Evolutionary conservation across 225 moss, liverwort and hornwort species (phyloP).

Genomic region (Rhytidiadelphus loreus): DNA sequence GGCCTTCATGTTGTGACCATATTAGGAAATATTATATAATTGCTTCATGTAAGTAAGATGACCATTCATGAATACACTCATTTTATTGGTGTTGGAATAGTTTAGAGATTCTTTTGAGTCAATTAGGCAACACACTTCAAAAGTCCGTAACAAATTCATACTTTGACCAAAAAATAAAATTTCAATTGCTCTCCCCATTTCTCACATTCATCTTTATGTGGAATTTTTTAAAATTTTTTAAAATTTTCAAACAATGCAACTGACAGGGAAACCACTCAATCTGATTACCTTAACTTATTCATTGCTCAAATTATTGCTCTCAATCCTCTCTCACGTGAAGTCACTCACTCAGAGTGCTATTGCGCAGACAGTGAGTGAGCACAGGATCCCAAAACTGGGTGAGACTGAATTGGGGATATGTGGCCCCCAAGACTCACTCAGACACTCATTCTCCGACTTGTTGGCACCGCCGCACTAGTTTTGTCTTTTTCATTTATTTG

Average conservation of each 20-base stretch:
- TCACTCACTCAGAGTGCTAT: background rate
- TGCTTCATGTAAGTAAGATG: background rate
- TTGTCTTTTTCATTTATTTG: background rate
- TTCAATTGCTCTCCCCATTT: background rate
- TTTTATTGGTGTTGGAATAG: background rate
- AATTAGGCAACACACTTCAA: accelerated
- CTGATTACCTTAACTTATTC: background rate
- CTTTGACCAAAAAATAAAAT: background rate
- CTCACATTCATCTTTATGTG: background rate
- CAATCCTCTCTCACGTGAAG: background rate
- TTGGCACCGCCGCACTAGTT: background rate
- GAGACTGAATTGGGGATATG: background rate
- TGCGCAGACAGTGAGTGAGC: background rate
- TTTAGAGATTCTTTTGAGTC: background rate
- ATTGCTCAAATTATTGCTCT: background rate
- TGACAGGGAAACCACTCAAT: background rate
- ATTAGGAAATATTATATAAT: accelerated
- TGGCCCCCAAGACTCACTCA: background rate
- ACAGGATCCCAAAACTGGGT: background rate
- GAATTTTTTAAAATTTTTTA: too few species aligned
- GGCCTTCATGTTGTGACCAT: background rate
- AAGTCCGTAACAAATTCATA: background rate
- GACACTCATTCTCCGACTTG: too few species aligned
- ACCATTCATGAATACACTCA: background rate
- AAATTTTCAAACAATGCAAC: background rate